Conservation (phyloP, 2,329 filamentous ascomycete genomes). For the Calycina marina region DNA sequence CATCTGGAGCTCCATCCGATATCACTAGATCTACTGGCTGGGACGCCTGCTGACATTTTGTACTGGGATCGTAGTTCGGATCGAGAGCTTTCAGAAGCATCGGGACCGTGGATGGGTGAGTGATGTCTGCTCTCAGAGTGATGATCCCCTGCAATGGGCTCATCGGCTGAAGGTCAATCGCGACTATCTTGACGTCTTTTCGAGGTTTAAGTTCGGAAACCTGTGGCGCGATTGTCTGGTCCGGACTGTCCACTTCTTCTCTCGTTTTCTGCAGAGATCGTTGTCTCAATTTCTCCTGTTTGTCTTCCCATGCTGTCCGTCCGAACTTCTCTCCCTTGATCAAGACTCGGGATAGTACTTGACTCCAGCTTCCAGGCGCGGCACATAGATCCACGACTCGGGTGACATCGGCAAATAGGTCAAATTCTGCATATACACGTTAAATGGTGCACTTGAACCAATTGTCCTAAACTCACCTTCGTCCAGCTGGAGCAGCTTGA, state of each 20-base stretch:
- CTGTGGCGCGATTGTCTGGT: conserved; percentile 18
- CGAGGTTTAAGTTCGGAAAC: conserved; percentile 30
- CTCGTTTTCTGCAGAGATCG: conserved; percentile 34
- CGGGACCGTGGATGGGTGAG: conserved; percentile 87
- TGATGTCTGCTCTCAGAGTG: conserved; percentile 89
- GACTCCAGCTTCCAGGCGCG: conserved; percentile 92
- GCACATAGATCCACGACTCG: conserved; percentile 93
- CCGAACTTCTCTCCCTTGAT: conserved; percentile 92
- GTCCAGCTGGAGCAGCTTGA: conserved; percentile 92
- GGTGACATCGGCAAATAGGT: conserved; percentile 79
- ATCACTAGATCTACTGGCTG: conserved; percentile 86
- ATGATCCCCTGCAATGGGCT: conserved; percentile 84
- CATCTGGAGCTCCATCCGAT: conserved; percentile 89
- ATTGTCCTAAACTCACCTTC: conserved; percentile 35
- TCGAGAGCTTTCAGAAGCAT: conserved; percentile 77
- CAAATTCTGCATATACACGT: conserved; percentile 49
- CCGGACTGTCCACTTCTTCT: conserved; percentile 18
- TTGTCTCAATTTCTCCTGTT: conserved; percentile 51
- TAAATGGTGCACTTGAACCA: conserved; percentile 1
- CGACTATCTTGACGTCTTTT: conserved; percentile 78
- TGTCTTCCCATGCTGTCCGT: conserved; percentile 72
- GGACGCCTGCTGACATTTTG: conserved; percentile 38
- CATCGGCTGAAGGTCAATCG: conserved; percentile 94
- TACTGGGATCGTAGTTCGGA: conserved; percentile 42
- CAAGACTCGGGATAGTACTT: conserved; percentile 83